phyloP scores from a whole-genome alignment of 2,329 filamentous ascomycete species.

The Harringtonia aguacate region DNA sequence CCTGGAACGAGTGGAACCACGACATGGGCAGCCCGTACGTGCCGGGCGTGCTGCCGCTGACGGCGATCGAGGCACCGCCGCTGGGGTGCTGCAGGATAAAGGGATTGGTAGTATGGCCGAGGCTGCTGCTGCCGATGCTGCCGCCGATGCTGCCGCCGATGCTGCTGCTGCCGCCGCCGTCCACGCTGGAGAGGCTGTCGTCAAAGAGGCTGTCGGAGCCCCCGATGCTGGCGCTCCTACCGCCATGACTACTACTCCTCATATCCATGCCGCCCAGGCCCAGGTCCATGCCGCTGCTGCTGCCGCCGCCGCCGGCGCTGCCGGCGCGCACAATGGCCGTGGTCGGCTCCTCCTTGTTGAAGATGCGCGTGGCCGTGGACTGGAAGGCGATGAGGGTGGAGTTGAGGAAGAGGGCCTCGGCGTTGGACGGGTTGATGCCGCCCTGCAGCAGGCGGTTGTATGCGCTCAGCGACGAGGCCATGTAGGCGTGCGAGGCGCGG shows the following conservation, averaged over 20 bases:
- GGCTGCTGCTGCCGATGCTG: not conserved
- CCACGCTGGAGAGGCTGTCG: too few relatives aligned
- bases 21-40: constrained; percentile 47
- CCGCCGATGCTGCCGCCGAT: constrained; percentile 6
- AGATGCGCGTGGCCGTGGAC: constrained; percentile 51
- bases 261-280: too few relatives aligned
- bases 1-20: constrained; percentile 59
- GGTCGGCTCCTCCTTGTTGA: constrained; percentile 41
- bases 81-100: not conserved
- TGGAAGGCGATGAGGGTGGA: constrained; percentile 57
- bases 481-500: constrained; percentile 53
- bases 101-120: too few relatives aligned
- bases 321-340: not conserved
- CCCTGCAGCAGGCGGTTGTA: constrained; percentile 45
- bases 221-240: too few relatives aligned
- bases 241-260: too few relatives aligned
- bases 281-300: constrained; percentile 24
- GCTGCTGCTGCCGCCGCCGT: too few relatives aligned
- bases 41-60: constrained; percentile 1
- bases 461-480: constrained; percentile 50
- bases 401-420: constrained; percentile 52
- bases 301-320: constrained; percentile 12
- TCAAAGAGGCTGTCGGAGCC: too few relatives aligned
- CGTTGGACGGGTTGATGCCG: constrained; percentile 48
- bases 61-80: not conserved